Evolutionary conservation across 495 filamentous ascomycete species (phyloP).

Genomic region (Aspergillus ellipticus): DNA sequence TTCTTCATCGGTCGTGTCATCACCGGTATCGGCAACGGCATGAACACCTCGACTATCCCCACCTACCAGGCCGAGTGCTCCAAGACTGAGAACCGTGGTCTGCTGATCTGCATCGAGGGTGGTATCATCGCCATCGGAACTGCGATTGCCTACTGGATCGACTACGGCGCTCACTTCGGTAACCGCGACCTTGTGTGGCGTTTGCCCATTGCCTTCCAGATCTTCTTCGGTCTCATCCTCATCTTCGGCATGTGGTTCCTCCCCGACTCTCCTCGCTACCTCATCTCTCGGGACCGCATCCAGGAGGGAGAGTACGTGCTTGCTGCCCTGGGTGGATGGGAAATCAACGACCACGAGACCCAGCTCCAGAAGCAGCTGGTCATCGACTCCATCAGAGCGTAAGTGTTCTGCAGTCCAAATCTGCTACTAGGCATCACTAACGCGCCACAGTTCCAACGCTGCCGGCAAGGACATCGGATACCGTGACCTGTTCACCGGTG

Average conservation of each 20-base stretch:
- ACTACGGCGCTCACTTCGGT: conserved; percentile 73
- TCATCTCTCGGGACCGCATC: conserved; percentile 62
- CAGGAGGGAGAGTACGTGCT: conserved; percentile 68
- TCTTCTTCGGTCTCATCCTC: conserved; percentile 67
- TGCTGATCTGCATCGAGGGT: conserved; percentile 82
- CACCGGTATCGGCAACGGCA: conserved; percentile 74
- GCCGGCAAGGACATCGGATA: conserved; percentile 32
- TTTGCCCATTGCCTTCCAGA: conserved; percentile 81
- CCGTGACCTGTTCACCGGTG: conserved; percentile 40
- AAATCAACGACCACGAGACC: conserved; percentile 55
- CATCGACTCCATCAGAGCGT: conserved; percentile 69
- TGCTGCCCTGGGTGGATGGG: conserved; percentile 60
- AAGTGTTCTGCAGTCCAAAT: conserved; percentile 35
- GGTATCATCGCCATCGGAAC: conserved; percentile 72
- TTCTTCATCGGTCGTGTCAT: conserved; percentile 72
- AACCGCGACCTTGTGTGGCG: conserved; percentile 65
- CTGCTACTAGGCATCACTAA: background rate
- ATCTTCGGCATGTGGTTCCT: conserved; percentile 60
- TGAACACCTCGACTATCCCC: conserved; percentile 75
- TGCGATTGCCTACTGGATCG: conserved; percentile 80
- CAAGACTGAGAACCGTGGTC: conserved; percentile 71
- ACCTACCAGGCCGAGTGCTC: conserved; percentile 79
- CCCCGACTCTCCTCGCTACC: conserved; percentile 75
- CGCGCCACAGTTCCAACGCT: conserved; percentile 24
- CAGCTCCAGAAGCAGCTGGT: conserved; percentile 63